phyloP scores from a whole-genome alignment of 2,329 filamentous ascomycete genomes.

The Rutstroemia sp. region DNA sequence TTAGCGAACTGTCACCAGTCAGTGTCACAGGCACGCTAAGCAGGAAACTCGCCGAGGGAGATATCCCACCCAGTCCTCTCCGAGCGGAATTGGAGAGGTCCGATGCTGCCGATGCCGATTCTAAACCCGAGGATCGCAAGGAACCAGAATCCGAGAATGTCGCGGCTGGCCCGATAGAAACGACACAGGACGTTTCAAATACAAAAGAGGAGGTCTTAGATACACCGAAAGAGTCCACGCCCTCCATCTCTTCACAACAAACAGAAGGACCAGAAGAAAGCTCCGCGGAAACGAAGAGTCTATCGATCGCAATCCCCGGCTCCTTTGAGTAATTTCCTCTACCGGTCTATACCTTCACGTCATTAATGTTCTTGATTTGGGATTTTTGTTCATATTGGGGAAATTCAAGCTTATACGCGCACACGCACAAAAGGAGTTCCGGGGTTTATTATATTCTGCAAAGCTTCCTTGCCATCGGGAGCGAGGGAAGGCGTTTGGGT shows the following conservation, averaged over 20 bases:
- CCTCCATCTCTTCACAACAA: constrained; percentile 18
- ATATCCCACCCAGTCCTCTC: constrained; percentile 3
- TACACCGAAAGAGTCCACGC: constrained; percentile 16
- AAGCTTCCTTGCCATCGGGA: no score
- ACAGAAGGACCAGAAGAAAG: constrained; percentile 15
- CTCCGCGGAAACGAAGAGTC: constrained; percentile 22
- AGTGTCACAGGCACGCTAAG: background rate
- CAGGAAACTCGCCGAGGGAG: background rate
- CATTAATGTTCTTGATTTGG: no score
- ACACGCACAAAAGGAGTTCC: no score
- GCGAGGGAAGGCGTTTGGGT: no score
- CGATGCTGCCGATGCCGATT: background rate
- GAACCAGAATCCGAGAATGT: background rate
- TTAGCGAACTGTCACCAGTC: constrained; percentile 11
- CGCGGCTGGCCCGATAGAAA: background rate
- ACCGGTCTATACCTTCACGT: no score
- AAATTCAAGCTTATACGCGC: no score
- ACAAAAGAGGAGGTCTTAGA: background rate
- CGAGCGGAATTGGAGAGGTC: constrained; percentile 1
- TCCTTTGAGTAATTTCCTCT: background rate
- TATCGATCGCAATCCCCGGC: constrained; percentile 28
- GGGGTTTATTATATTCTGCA: no score
- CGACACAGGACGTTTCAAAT: constrained; percentile 2
- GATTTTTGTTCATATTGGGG: no score
- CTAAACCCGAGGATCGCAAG: background rate